phyloP scores from a whole-genome alignment of 345 rosid species.

The Syzygium jambos region DNA sequence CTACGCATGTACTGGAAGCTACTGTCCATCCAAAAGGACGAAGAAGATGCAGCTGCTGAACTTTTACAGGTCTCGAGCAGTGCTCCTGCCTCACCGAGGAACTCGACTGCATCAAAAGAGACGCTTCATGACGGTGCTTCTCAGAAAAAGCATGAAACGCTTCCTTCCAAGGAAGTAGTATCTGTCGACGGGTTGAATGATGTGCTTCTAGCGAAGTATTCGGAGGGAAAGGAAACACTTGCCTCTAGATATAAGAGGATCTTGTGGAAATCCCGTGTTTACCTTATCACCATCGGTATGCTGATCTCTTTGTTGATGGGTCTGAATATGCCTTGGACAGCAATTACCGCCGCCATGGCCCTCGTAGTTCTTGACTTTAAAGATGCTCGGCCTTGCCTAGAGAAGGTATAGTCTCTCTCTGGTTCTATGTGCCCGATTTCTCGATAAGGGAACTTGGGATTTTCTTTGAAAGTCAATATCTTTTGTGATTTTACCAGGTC shows the following conservation, averaged over 20 bases:
- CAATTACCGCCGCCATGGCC: constrained; percentile 72
- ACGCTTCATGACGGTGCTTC: too few species aligned
- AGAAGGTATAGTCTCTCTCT: constrained; percentile 46
- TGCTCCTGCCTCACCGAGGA: too few species aligned
- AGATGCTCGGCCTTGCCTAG: constrained; percentile 76
- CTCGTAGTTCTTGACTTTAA: constrained; percentile 77
- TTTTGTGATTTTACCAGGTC: constrained; percentile 29
- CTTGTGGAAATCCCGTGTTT: constrained; percentile 53
- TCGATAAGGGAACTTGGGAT: background rate
- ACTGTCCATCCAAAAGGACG: constrained; percentile 52
- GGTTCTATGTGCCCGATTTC: background rate
- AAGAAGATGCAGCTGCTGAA: constrained; percentile 26
- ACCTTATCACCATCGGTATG: constrained; percentile 64
- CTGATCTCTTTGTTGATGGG: constrained; percentile 61
- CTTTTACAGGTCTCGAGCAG: too few species aligned
- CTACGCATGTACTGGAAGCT: constrained; percentile 61
- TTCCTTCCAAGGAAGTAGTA: too few species aligned
- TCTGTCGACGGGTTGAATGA: too few species aligned
- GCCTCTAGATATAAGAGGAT: constrained; percentile 44
- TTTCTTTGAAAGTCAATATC: background rate
- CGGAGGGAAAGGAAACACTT: too few species aligned
- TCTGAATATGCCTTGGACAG: constrained; percentile 86
- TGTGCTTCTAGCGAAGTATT: too few species aligned
- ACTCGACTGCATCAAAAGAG: too few species aligned
- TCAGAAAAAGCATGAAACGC: too few species aligned